phyloP scores from a whole-genome alignment of 2,329 filamentous ascomycete genomes.

The Aureobasidium sp. region DNA sequence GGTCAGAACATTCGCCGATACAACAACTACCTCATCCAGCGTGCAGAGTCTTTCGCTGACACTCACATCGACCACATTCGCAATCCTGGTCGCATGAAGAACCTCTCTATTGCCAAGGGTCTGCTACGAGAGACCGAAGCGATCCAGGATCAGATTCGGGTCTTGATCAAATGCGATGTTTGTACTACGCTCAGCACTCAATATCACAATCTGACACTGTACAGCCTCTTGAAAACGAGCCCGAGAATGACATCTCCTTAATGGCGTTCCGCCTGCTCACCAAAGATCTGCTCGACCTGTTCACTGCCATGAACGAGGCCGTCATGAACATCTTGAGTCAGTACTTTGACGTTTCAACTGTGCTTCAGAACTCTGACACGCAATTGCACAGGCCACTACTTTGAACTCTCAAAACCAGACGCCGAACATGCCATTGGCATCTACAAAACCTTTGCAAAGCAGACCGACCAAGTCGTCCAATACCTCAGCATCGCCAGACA shows the following conservation, averaged over 20 bases:
- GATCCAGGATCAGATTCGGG: conserved; percentile 80
- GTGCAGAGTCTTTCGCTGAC: conserved; percentile 73
- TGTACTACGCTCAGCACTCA: conserved; percentile 30
- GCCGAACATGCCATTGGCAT: conserved; percentile 87
- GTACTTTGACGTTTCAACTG: conserved; percentile 24
- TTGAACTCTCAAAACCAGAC: conserved; percentile 93
- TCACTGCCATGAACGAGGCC: conserved; percentile 92
- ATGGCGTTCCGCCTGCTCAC: conserved; percentile 89
- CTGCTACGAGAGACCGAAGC: conserved; percentile 84
- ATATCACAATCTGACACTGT: not conserved
- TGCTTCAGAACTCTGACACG: conserved; percentile 16
- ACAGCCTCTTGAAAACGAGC: conserved; percentile 77
- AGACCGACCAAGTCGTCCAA: conserved; percentile 87
- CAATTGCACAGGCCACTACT: conserved; percentile 71
- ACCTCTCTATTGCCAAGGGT: conserved; percentile 83
- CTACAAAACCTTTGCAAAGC: conserved; percentile 84
- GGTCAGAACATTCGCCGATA: conserved; percentile 92
- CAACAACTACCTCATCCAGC: conserved; percentile 74
- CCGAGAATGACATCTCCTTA: conserved; percentile 93
- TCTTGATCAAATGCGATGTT: conserved; percentile 84
- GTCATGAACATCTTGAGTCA: conserved; percentile 92
- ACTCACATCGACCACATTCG: conserved; percentile 89
- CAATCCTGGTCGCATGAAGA: conserved; percentile 62
- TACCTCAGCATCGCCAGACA: conserved; percentile 82
- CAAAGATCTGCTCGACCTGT: conserved; percentile 79